Evolutionary conservation across 148 eudicot species (phyloP).

Genomic region (Beta vulgaris): DNA sequence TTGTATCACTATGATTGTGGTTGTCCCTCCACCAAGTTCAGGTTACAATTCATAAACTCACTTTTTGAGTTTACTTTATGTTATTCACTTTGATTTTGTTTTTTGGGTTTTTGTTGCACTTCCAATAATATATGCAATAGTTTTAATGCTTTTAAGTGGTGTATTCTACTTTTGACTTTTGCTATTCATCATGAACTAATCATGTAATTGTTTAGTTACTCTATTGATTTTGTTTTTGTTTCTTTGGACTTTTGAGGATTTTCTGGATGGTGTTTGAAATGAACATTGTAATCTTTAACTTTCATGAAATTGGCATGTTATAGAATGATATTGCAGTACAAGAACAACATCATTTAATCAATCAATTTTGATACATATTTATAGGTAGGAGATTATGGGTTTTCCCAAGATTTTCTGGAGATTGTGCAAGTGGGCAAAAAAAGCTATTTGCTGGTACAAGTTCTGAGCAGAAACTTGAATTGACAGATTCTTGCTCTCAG

Average conservation of each 20-base stretch:
- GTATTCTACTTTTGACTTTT: no score
- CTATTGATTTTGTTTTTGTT: neutral
- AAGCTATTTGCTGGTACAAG: slow-evolving; percentile 54
- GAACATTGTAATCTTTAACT: neutral
- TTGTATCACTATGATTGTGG: slow-evolving; percentile 80
- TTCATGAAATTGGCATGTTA: neutral
- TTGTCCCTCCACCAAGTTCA: slow-evolving; percentile 67
- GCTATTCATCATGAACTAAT: no score
- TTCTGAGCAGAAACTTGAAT: slow-evolving; percentile 73
- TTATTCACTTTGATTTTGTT: neutral
- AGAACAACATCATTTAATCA: neutral
- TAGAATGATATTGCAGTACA: neutral
- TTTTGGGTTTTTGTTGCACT: neutral
- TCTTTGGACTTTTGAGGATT: neutral
- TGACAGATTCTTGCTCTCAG: slow-evolving; percentile 90
- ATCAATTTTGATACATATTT: neutral
- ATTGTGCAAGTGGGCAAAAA: slow-evolving; percentile 77
- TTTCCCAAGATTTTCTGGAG: slow-evolving; percentile 91
- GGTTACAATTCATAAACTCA: slow-evolving; percentile 36
- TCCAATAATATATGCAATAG: no score
- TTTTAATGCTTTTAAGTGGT: no score
- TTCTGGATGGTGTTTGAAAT: neutral
- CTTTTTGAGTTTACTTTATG: no score
- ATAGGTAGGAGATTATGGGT: slow-evolving; percentile 82
- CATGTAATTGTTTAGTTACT: no score